A percentile compares a stretch with the other conserved stretches of the same genome.
Conservation (phyloP, 129 eudicot genomes). For the Logfia minima region DNA sequence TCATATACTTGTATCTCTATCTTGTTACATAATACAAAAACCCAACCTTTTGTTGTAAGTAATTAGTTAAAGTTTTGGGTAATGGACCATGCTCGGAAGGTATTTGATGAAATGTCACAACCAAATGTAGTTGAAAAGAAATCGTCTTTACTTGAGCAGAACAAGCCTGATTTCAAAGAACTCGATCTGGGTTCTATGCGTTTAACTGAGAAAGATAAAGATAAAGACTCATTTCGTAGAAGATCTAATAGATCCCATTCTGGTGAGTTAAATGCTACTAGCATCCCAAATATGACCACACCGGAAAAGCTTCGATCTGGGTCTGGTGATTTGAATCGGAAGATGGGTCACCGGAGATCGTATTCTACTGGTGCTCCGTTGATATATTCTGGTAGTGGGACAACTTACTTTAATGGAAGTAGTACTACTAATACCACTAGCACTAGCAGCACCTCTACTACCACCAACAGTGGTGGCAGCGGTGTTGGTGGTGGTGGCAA, state of each 20-base stretch:
- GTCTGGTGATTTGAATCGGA: slow-evolving; percentile 29
- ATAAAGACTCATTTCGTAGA: slow-evolving; percentile 25
- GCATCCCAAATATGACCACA: slow-evolving; percentile 13
- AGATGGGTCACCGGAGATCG: slow-evolving; percentile 57
- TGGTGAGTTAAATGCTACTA: slow-evolving; percentile 34
- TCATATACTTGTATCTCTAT: background rate
- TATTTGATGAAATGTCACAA: slow-evolving; percentile 39
- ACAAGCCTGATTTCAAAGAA: slow-evolving; percentile 58
- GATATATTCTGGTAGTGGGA: slow-evolving; percentile 44
- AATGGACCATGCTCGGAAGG: slow-evolving; percentile 46
- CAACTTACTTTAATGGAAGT: slow-evolving; percentile 21
- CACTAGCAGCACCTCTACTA: slow-evolving; percentile 32
- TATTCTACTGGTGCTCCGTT: slow-evolving; percentile 57
- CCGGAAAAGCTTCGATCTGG: slow-evolving; percentile 53
- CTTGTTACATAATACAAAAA: background rate
- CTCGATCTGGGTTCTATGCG: slow-evolving; percentile 42
- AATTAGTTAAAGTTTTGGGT: background rate
- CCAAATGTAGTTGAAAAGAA: slow-evolving; percentile 24
- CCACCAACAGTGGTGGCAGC: slow-evolving; percentile 22
- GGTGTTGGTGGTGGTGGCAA: slow-evolving; percentile 22
- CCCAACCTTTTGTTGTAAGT: slow-evolving; percentile 12
- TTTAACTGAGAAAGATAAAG: slow-evolving; percentile 9
- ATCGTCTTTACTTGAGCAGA: slow-evolving; percentile 30
- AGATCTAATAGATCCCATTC: slow-evolving; percentile 38
- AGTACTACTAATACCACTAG: slow-evolving; percentile 33